These are phyloP conservation scores for Fonsecaea monophora DNA, from an alignment of 2,329 filamentous ascomycete species.

Conservation along the genomic window DNA sequence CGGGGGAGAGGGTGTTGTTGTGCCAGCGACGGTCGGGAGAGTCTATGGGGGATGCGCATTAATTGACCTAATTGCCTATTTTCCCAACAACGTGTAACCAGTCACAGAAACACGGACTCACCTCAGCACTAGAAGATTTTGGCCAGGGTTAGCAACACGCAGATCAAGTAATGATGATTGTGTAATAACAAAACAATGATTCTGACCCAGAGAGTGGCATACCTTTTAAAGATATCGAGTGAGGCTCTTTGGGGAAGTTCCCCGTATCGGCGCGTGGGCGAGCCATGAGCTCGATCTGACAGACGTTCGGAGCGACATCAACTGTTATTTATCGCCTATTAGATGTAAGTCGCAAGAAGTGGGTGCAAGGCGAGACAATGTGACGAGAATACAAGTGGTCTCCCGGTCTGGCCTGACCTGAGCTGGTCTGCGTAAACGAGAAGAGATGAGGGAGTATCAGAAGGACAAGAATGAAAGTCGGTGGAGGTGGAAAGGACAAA, in stretches of 20 bases:
- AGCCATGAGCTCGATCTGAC: slow-evolving; percentile 45
- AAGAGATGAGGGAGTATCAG: too few species aligned
- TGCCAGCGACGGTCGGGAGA: slow-evolving; percentile 71
- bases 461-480: too few species aligned
- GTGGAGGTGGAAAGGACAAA: too few species aligned
- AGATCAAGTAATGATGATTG: slow-evolving; percentile 10
- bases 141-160: slow-evolving; percentile 15
- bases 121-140: slow-evolving; percentile 59
- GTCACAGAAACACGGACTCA: slow-evolving; percentile 41
- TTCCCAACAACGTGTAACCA: neutral
- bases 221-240: slow-evolving; percentile 77
- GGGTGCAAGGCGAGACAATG: too few species aligned
- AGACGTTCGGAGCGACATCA: neutral
- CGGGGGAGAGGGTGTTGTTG: slow-evolving; percentile 54
- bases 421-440: too few species aligned
- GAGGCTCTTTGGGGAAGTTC: slow-evolving; percentile 70
- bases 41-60: slow-evolving; percentile 55
- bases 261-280: slow-evolving; percentile 52
- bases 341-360: too few species aligned
- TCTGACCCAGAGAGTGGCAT: slow-evolving; percentile 20
- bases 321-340: neutral
- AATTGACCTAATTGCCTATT: neutral
- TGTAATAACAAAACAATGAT: slow-evolving; percentile 27
- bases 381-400: too few species aligned
- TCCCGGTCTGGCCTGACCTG: too few species aligned